Base-by-base conservation (phyloP, 2,329 filamentous ascomycete species). In the Microcyclospora pomicola region DNA sequence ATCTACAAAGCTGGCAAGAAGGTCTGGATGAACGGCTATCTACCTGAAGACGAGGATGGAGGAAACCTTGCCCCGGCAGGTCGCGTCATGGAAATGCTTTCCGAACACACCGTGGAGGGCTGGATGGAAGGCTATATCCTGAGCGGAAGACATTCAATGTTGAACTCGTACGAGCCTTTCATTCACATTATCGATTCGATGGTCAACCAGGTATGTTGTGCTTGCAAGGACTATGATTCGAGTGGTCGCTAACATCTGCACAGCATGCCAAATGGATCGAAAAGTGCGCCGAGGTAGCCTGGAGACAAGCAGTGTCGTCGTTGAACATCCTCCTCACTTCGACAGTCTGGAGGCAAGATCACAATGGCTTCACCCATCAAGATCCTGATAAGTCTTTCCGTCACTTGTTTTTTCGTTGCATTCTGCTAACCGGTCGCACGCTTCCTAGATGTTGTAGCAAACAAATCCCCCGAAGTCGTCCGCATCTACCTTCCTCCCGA, bases 261-360 rank as follows among this genome's bases (percentile, higher is more conserved):
- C 19, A 84, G 63, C 81, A 87, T 62, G 84, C 80, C 66, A 87
- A 87, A 59, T 86, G 81, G 81, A 71, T 86, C 36, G 81, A 87
- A 58, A 87, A 86, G 63, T 82, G 76, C 47, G 65, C 77, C n/a
- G 81, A 86, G 53, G 77, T 86, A 14, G 75, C 81, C 51, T 87
- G 82, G 82, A 75, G 82, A 36, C 72, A 68, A 49, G 78, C 78
- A 57, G 65, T 86, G 9, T 71, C 80, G 7, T 85, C 80, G 0
- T 72, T 87, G 49, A 87, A 87, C 62, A 85, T 86, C 47, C 70
- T 87, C 11, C 68, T 86, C 38, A 86, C 82, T 1, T 75, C 79
- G 2, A 82, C 82, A 6, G 80, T 86, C 41, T 86, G 81, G 82
- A 67, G 82, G 50, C 82, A 86, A 63, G 49, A 45, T 47, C 14